Evolutionary conservation across 2,329 filamentous ascomycete species (phyloP), one percentile per base, ranked within the genome.

Genomic region (Westerdykella sp.): DNA sequence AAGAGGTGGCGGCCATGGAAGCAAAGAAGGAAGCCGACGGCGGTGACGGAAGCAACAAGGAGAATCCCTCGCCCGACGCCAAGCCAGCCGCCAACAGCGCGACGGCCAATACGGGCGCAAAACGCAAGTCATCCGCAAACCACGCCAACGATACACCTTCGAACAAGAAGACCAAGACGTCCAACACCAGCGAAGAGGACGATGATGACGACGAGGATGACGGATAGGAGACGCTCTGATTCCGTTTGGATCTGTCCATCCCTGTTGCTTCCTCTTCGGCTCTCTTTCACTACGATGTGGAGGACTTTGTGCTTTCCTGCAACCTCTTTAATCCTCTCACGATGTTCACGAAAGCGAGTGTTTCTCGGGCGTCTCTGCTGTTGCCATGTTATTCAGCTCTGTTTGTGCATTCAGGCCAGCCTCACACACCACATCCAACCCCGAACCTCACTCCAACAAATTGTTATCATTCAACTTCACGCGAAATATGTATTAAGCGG

Each of bases 1-100:
- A 97, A 44, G 93, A 98, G 66, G 90, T 96, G 4, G 88, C 89
- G 5, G 84, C 85, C 40, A 89, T 95, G 74, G 90, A 95, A 61
- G 60, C 59, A 4, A 53, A 56, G 13, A 60, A 59, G 38, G 55
- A 48, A 40, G 49, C 48, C 14, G 54, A 56, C 13, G 55, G 53
- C 31, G 59, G 54, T 37, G 68, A 67, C 30, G 54, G 45, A 18
- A 57, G 56, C 37, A 65, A 70, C 51, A 68, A 69, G 45, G 68
- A 69, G 48, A 70, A 68, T 44, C 55, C 57, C n/a, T 47, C 50
- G 22, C 51, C 59, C 15, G 51, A 56, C 10, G 44, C 52, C 30
- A 60, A 62, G 43, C n/a, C n/a, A 3, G 32, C 32, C n/a, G 51
- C 54, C n/a, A 37, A 53, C 9, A 49, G 51, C 32, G 54, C 51